These are phyloP conservation scores for Fusarium chlamydosporum DNA, from an alignment of 2,329 filamentous ascomycete genomes.

Conservation along the genomic window DNA sequence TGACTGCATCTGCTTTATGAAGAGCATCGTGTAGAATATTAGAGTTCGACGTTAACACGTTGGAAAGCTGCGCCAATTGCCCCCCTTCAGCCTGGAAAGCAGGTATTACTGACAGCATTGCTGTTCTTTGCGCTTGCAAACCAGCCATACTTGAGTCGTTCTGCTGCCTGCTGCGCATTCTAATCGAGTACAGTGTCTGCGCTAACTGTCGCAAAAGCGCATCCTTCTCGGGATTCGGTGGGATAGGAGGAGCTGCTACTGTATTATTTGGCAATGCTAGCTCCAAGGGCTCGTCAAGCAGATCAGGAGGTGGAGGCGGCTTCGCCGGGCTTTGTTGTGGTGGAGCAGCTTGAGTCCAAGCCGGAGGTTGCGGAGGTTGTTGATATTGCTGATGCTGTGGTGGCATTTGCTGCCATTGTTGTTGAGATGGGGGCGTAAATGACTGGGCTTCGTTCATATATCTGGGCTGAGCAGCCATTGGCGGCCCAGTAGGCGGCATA, in stretches of 20 bases:
- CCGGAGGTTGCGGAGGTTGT: slow-evolving; percentile 43
- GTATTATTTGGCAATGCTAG: slow-evolving; percentile 65
- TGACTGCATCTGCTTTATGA: slow-evolving; percentile 81
- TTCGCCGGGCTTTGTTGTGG: slow-evolving; percentile 42
- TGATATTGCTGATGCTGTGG: slow-evolving; percentile 40
- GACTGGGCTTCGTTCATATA: slow-evolving; percentile 40
- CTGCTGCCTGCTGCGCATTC: slow-evolving; percentile 77
- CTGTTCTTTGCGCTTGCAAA: slow-evolving; percentile 81
- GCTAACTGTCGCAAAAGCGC: slow-evolving; percentile 84
- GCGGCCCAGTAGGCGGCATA: slow-evolving; percentile 31
- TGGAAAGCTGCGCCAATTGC: slow-evolving; percentile 77
- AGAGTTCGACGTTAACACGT: slow-evolving; percentile 81
- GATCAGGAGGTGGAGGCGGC: slow-evolving; percentile 62
- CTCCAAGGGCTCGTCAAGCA: slow-evolving; percentile 70
- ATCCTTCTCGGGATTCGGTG: slow-evolving; percentile 96
- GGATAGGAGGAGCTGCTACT: slow-evolving; percentile 83
- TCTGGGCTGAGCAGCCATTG: slow-evolving; percentile 32
- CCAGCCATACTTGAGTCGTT: slow-evolving; percentile 81
- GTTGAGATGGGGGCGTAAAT: slow-evolving; percentile 36
- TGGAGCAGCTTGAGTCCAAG: slow-evolving; percentile 49
- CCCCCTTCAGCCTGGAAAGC: slow-evolving; percentile 81
- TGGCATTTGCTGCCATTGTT: slow-evolving; percentile 49
- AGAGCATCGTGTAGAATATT: slow-evolving; percentile 83
- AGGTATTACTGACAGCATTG: slow-evolving; percentile 78
- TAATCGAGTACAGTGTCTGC: slow-evolving; percentile 75